Base-by-base conservation (phyloP, 179 eudicot genomes). In the Nepenthes alata region DNA sequence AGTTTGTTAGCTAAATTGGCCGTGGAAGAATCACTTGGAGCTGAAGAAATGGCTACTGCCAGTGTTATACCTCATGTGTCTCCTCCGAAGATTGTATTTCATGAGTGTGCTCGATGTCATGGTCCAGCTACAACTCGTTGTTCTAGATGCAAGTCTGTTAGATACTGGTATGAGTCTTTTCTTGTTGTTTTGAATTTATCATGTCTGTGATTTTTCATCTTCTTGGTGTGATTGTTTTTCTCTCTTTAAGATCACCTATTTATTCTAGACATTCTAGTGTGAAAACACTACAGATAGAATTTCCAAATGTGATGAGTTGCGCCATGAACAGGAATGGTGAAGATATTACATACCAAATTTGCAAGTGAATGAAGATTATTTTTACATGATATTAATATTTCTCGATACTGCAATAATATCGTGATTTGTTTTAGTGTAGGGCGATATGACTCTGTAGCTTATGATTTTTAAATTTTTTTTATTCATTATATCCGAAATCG, bases 51-150 rank as follows among this genome's bases (percentile, higher is more conserved):
- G 95, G 77, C 77, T 64, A 64, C 85, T 54, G 79, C 82, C 37
- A 69, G 64, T 71, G 77, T 80, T 65, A 60, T 75, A 58, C 89
- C 95, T 65, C 52, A 61, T 12, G 78, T 61, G 51, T 77, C 83
- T 58, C 64, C 78, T 57, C 70, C 80, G 35, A 79, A 71, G 72
- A 67, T 63, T 71, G 76, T 63, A 52, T 44, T 77, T 64, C 81
- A 77, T 74, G 83, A 73, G 72, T 90, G 97, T 68, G 91, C 97
- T 25, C 86, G 82, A 63, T 91, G 97, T 73, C 75, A 67, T 69
- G 74, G 67, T 58, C 91, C 91, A 47, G 79, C 96, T 62, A 82
- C 81, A 7, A 91, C 97, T 13, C 96, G 96, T 37, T 91, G 97
- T 75, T 80, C 96, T 45, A 78, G 82, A 62, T 91, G 97, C 96